Evolutionary conservation across 805 yeast genomes (phyloP), one percentile per base, ranked within the genome.

Genomic region (Kockiozyma suomiensis): DNA sequence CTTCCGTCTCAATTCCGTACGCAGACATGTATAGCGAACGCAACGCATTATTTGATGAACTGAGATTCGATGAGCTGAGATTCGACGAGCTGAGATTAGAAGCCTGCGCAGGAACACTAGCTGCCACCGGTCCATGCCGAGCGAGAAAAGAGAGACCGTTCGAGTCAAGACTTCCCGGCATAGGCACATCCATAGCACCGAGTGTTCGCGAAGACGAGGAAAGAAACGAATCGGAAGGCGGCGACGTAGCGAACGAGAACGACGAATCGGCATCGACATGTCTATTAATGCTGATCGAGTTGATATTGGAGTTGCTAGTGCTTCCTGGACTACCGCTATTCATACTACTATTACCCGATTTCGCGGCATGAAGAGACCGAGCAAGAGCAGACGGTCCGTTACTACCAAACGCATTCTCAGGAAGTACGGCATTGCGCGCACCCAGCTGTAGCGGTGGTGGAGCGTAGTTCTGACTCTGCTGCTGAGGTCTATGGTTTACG

Each of bases 401-500:
- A 12, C 62, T 19, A 50, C 46, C 61, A 17, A 48, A 30, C 26
- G 48, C 46, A 25, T 33, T 26, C 26, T 58, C 61, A 10, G 61
- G 65, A n/a, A 52, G 59, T n/a, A 56, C 53, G 19, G 25, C 19
- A 42, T 61, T 62, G 37, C 66, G 58, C 5, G 53, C 43, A 10
- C 66, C 66, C 17, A 61, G 45, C 52, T 61, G 66, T 4, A 61
- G 59, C 8, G 61, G 59, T 28, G 54, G 37, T 28, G 54, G 37
- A 7, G 50, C 55, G 41, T 47, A 61, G 37, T 47, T 54, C 41
- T 48, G 60, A 15, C 46, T 51, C 19, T 38, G 53, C 23, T 26
- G 53, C 47, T 37, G 58, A 7, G 58, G 46, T 8, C 68, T 57
- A 33, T 68, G 81, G 70, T 88, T 88, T 19, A 88, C 86, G 46